phyloP scores from a whole-genome alignment of 768 basidiomycete genomes.

The Serendipita sp. region DNA sequence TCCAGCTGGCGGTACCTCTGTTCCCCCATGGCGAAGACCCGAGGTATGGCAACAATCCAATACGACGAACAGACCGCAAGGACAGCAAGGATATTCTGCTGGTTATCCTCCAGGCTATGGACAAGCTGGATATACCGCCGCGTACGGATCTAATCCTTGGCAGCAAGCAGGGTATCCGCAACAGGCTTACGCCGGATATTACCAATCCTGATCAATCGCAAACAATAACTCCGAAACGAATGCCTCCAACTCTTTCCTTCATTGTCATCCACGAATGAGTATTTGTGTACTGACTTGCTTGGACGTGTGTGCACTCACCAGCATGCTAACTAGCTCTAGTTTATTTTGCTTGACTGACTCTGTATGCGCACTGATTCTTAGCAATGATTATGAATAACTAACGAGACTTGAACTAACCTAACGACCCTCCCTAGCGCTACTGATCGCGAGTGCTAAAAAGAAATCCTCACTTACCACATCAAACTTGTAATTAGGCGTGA shows the following conservation, averaged over 20 bases:
- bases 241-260: neutral
- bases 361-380: neutral
- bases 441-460: neutral
- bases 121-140: conserved; percentile 27
- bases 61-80: conserved; percentile 13
- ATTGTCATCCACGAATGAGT: neutral
- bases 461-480: neutral
- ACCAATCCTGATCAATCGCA: neutral
- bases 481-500: neutral
- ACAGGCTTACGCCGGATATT: conserved; percentile 6
- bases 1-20: conserved; percentile 48
- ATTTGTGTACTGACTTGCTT: neutral
- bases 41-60: conserved; percentile 50
- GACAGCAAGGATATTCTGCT: neutral
- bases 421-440: neutral
- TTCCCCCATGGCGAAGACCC: conserved; percentile 84
- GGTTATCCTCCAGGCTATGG: conserved; percentile 23
- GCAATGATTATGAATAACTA: neutral
- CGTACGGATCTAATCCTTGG: conserved; percentile 7
- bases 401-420: neutral
- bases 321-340: conserved; percentile 4
- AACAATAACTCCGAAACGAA: neutral
- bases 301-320: neutral
- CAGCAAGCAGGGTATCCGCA: conserved; percentile 8
- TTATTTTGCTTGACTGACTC: neutral